Evolutionary conservation across 306 rosid genomes (phyloP), one percentile per base, ranked within the genome.

Genomic region (Neltuma alba): DNA sequence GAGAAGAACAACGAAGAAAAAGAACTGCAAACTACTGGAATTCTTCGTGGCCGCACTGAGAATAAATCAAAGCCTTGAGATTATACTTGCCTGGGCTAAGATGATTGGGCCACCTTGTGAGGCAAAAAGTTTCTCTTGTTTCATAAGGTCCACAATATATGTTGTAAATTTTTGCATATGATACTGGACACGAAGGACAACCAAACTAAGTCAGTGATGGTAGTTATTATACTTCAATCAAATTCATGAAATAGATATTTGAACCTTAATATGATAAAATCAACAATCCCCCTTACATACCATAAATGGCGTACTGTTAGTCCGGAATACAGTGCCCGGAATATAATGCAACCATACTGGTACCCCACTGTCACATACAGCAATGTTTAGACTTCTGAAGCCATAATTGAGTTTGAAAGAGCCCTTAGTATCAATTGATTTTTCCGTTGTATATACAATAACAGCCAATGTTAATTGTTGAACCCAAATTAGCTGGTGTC

Each of bases 311-410:
- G 87, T 74, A 71, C 85, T 94, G n/a, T n/a, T n/a, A n/a, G n/a
- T n/a, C n/a, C n/a, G n/a, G n/a, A n/a, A n/a, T n/a, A n/a, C n/a
- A n/a, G 97, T 94, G 69, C 93, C 97, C 52, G 91, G 92, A 87
- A 94, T 75, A 52, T 94, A 92, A 82, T 94, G 98, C 87, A 94
- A 76, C 98, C 98, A 94, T 36, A 94, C 96, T 21, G 98, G 98
- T 58, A 94, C 87, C 48, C 98, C 97, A 25, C 97, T 94, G 96
- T n/a, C 86, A 72, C 47, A 87, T 54, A 80, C 54, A 83, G 66
- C 41, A 5, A 72, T 61, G 38, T 80, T 74, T 76, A 81, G 48
- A 80, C 52, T 44, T 69, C 33, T n/a, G n/a, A n/a, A n/a, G n/a
- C n/a, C n/a, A n/a, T n/a, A n/a, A n/a, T n/a, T n/a, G n/a, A n/a